Evolutionary conservation across 2,329 filamentous ascomycete genomes (phyloP).

Genomic region (Sclerotinia borealis): DNA sequence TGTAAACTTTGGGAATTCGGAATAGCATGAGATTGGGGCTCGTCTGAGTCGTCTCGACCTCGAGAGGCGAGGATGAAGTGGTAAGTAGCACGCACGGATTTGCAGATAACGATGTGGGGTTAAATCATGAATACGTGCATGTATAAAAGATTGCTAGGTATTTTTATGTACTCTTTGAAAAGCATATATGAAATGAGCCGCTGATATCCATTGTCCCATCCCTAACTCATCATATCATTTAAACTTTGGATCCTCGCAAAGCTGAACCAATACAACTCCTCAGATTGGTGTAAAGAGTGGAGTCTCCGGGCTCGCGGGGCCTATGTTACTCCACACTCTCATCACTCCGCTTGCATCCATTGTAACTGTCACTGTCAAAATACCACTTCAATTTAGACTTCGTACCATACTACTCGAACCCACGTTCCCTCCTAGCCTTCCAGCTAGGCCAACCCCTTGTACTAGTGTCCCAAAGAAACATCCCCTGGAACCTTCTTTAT

Average conservation of each 20-base stretch:
- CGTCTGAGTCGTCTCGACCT: too few relatives aligned
- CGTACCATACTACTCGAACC: too few relatives aligned
- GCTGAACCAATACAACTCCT: neutral
- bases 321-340: neutral
- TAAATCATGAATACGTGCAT: too few relatives aligned
- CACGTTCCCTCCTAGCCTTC: neutral
- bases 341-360: neutral
- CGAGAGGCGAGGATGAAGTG: neutral
- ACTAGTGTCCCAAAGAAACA: neutral
- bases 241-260: neutral
- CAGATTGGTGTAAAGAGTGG: neutral
- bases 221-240: neutral
- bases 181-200: too few relatives aligned
- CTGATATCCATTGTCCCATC: neutral
- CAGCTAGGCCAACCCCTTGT: neutral
- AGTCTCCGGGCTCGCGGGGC: neutral
- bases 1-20: neutral
- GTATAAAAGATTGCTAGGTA: too few relatives aligned
- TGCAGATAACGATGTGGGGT: neutral
- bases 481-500: neutral
- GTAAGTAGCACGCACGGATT: neutral
- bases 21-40: neutral
- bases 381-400: too few relatives aligned
- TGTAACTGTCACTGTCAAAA: neutral
- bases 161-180: too few relatives aligned